Conservation (phyloP, 2,329 filamentous ascomycete species). For the Ustilaginoidea virens region DNA sequence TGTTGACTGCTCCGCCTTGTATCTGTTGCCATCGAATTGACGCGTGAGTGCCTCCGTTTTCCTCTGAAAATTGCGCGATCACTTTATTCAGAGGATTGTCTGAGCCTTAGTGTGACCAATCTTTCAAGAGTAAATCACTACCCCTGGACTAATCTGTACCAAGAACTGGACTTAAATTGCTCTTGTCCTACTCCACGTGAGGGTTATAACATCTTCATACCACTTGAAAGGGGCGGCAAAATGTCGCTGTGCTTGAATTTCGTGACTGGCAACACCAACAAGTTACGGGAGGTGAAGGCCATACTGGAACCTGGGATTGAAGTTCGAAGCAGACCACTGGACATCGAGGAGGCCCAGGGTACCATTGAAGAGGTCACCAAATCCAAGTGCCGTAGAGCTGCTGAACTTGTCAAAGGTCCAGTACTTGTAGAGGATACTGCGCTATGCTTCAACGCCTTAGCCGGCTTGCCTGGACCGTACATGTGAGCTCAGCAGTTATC, state of each 20-base stretch:
- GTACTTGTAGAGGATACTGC: slow-evolving; percentile 94
- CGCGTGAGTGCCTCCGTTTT: too few species aligned
- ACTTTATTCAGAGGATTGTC: too few species aligned
- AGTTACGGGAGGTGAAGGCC: slow-evolving; percentile 74
- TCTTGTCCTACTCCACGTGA: too few species aligned
- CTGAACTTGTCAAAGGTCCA: slow-evolving; percentile 64
- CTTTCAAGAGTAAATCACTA: too few species aligned
- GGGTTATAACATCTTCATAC: too few species aligned
- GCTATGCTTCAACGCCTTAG: slow-evolving; percentile 78
- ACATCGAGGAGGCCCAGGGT: slow-evolving; percentile 83
- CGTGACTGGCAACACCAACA: slow-evolving; percentile 93
- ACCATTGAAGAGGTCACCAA: slow-evolving; percentile 79
- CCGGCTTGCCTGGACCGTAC: slow-evolving; percentile 87
- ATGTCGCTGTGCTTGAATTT: slow-evolving; percentile 56
- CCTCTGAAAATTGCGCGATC: too few species aligned
- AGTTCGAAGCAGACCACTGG: slow-evolving; percentile 58
- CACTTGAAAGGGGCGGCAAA: too few species aligned
- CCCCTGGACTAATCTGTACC: too few species aligned
- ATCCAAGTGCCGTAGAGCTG: slow-evolving; percentile 76
- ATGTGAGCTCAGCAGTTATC: slow-evolving; percentile 61
- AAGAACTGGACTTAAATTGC: too few species aligned
- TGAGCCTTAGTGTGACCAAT: too few species aligned
- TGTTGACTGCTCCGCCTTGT: too few species aligned
- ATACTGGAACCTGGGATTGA: slow-evolving; percentile 66
- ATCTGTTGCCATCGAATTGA: too few species aligned